Conservation (phyloP, 2,329 filamentous ascomycete genomes). For the Aureobasidium melanogenum region DNA sequence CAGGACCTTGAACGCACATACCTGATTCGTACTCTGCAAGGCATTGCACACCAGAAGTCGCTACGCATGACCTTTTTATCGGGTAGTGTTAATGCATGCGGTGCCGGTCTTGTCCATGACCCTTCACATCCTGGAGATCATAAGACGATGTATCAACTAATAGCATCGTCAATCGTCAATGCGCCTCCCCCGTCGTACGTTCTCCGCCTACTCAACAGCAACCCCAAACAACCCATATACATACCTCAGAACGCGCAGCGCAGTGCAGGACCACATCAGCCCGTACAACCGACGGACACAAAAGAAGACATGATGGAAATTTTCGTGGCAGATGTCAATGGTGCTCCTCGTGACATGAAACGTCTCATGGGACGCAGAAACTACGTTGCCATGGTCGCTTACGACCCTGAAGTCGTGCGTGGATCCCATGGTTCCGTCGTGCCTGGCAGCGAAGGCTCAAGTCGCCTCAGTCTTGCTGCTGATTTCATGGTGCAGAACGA, state of each 20-base stretch:
- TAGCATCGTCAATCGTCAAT: slow-evolving; percentile 85
- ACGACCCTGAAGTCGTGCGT: slow-evolving; percentile 72
- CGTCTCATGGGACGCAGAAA: slow-evolving; percentile 81
- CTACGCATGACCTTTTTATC: slow-evolving; percentile 96
- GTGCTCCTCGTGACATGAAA: slow-evolving; percentile 72
- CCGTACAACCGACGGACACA: slow-evolving; percentile 64
- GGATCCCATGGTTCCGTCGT: slow-evolving; percentile 20
- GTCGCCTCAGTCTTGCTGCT: slow-evolving; percentile 70
- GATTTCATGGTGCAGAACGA: slow-evolving; percentile 97
- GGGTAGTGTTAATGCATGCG: slow-evolving; percentile 81
- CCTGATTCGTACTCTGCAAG: slow-evolving; percentile 88
- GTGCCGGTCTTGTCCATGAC: slow-evolving; percentile 89
- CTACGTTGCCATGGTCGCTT: slow-evolving; percentile 88
- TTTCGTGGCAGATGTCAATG: slow-evolving; percentile 87
- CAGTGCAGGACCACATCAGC: slow-evolving; percentile 31
- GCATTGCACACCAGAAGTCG: slow-evolving; percentile 89
- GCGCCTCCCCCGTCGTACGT: slow-evolving; percentile 78
- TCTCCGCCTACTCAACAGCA: slow-evolving; percentile 89
- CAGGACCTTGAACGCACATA: slow-evolving; percentile 92
- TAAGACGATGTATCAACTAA: slow-evolving; percentile 99
- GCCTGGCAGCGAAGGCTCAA: slow-evolving; percentile 23
- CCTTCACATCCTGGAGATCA: slow-evolving; percentile 84
- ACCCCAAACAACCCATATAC: slow-evolving; percentile 67
- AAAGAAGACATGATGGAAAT: slow-evolving; percentile 99
- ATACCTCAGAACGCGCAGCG: slow-evolving; percentile 79